Percentiles rank a stretch among this genome's conserved stretches.
These are phyloP conservation scores for Lactarius hengduanensis DNA, from an alignment of 768 basidiomycete species.

Conservation along the genomic window DNA sequence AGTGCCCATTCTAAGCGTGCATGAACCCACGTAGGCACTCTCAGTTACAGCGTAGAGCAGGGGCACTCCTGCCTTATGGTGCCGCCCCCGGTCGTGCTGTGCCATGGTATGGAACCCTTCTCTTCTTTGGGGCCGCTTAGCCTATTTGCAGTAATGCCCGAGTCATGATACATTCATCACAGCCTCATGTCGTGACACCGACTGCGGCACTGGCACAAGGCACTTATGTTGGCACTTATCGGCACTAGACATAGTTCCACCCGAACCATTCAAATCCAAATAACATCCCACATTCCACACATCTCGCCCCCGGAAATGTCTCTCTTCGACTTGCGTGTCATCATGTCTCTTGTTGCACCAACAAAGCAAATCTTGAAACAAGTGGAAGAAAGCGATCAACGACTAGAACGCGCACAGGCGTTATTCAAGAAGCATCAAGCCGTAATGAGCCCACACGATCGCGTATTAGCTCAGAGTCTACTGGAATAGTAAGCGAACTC, in stretches of 20 bases:
- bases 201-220: too few species aligned
- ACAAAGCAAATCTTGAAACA: too few species aligned
- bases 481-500: background rate
- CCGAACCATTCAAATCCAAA: too few species aligned
- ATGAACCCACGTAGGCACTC: background rate
- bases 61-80: too few species aligned
- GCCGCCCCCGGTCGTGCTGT: too few species aligned
- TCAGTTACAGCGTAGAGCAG: background rate
- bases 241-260: background rate
- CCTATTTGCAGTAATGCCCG: too few species aligned
- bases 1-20: too few species aligned
- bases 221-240: background rate
- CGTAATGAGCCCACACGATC: background rate
- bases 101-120: too few species aligned
- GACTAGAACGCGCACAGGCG: background rate
- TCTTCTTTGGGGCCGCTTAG: too few species aligned
- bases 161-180: too few species aligned
- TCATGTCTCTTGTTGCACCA: background rate
- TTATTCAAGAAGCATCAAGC: background rate
- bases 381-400: background rate
- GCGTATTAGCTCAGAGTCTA: background rate
- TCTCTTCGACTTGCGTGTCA: background rate
- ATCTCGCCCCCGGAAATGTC: background rate
- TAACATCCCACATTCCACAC: background rate
- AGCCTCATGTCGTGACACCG: too few species aligned